Evolutionary conservation across 768 basidiomycete species (phyloP).

Genomic region (Suillus ampliporus): DNA sequence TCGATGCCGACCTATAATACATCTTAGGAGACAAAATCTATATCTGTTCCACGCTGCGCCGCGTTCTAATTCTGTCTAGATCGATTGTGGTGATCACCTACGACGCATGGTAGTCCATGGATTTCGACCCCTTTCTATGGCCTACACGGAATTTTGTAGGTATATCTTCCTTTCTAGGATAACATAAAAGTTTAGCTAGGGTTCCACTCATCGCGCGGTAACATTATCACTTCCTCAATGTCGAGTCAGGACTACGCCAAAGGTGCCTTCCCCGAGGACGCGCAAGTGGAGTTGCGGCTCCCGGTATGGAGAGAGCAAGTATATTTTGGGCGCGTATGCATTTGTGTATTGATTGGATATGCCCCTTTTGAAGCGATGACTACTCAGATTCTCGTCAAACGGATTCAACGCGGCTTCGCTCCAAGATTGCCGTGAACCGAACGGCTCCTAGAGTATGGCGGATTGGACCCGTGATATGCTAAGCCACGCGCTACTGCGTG

Average conservation of each 20-base stretch:
- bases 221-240: neutral
- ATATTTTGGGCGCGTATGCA: conserved; percentile 38
- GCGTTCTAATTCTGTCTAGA: too few species aligned
- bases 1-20: too few species aligned
- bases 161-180: too few species aligned
- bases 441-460: conserved; percentile 35
- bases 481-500: conserved; percentile 28
- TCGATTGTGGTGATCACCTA: too few species aligned
- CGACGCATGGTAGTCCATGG: too few species aligned
- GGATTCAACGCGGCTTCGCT: conserved; percentile 44
- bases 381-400: conserved; percentile 19
- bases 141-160: too few species aligned
- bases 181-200: too few species aligned
- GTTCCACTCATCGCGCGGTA: neutral
- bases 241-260: conserved; percentile 18
- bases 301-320: conserved; percentile 43
- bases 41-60: too few species aligned
- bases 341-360: conserved; percentile 23
- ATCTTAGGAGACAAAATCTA: too few species aligned
- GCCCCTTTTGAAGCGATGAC: conserved; percentile 13
- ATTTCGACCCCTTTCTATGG: too few species aligned
- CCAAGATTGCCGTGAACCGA: conserved; percentile 36
- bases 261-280: conserved; percentile 40
- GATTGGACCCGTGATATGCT: conserved; percentile 40
- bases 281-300: conserved; percentile 23